Percentiles rank a stretch among this genome's conserved stretches.
These are phyloP conservation scores for Brasenia schreberi DNA, from an alignment of 164 flowering plant species.

Conservation along the genomic window DNA sequence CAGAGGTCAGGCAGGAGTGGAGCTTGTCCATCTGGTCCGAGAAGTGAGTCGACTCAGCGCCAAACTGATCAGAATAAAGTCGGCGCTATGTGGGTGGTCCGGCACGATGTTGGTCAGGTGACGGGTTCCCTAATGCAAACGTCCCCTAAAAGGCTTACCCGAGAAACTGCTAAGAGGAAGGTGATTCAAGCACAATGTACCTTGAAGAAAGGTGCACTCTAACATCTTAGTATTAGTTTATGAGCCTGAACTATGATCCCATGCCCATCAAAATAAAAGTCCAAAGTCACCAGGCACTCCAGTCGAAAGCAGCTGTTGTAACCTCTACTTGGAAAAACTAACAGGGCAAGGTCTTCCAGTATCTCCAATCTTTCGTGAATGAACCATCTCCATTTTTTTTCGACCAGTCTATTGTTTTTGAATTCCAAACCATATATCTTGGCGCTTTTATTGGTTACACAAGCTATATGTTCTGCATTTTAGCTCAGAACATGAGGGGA, in stretches of 20 bases:
- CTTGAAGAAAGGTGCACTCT: conserved; percentile 28
- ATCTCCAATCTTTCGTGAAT: conserved; percentile 36
- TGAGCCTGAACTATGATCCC: conserved; percentile 48
- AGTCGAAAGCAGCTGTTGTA: conserved; percentile 30
- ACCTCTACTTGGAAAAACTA: conserved; percentile 46
- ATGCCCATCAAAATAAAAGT: conserved; percentile 45
- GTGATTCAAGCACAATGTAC: not conserved
- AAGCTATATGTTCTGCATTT: conserved; percentile 72
- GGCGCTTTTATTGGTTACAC: conserved; percentile 35
- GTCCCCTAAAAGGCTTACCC: no score
- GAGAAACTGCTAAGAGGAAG: no score
- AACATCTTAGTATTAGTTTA: conserved; percentile 62
- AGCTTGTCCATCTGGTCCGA: no score
- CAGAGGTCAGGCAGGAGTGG: no score
- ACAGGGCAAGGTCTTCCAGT: conserved; percentile 29
- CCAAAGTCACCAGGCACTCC: conserved; percentile 52
- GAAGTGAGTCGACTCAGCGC: no score
- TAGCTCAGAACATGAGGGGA: conserved; percentile 86
- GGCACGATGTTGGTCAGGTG: no score
- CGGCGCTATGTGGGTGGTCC: no score
- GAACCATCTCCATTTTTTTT: conserved; percentile 56
- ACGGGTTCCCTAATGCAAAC: no score
- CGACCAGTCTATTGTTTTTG: conserved; percentile 48
- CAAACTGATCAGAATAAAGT: no score
- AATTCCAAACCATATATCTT: no score